Base-by-base conservation (phyloP, 106 monocot species). In the Posidonia australis region DNA sequence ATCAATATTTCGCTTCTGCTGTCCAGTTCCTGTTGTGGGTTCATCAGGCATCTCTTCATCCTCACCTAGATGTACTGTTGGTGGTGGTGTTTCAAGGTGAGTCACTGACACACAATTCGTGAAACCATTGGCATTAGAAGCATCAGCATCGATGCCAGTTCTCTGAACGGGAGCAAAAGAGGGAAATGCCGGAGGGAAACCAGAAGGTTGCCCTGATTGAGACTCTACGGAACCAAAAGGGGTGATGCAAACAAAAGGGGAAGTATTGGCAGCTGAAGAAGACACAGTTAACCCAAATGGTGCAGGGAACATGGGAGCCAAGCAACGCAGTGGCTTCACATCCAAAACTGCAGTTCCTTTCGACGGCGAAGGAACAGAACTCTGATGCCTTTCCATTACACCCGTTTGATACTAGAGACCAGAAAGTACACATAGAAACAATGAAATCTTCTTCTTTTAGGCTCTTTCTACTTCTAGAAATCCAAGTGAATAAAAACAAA, bases 221-320 rank as follows among this genome's bases (percentile, higher is more conserved):
- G 68, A 36, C 22, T 48, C 25, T 12, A 67, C 75, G 9, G 72
- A 44, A 10, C 68, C 76, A 62, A 75, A 72, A 1, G 81, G 79
- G 17, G 89, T 79, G 52, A 84, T 56, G 42, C 69, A 82, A 42
- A 84, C 65, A 60, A 85, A 80, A 1, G 82, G 70, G 18, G 72
- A 53, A 48, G 54, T 24, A 19, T 30, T 41, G 0, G 74, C 51
- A 58, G 65, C 55, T 36, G 36, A 36, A 22, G 62, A 53, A 45
- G 60, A 47, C 43, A 70, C 58, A 42, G 67, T 51, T 20, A 65
- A 72, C 3, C 80, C 82, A 17, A 78, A 56, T 4, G 80, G 55
- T 0, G 80, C 17, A 25, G 89, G 89, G 55, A 77, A 79, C 85
- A 89, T 81, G 5, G 89, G 89, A 24, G 82, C 58, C 68, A 90